Evolutionary conservation across 495 filamentous ascomycete genomes (phyloP), one percentile per base, ranked within the genome.

Genomic region (Pyrenula aspistea): DNA sequence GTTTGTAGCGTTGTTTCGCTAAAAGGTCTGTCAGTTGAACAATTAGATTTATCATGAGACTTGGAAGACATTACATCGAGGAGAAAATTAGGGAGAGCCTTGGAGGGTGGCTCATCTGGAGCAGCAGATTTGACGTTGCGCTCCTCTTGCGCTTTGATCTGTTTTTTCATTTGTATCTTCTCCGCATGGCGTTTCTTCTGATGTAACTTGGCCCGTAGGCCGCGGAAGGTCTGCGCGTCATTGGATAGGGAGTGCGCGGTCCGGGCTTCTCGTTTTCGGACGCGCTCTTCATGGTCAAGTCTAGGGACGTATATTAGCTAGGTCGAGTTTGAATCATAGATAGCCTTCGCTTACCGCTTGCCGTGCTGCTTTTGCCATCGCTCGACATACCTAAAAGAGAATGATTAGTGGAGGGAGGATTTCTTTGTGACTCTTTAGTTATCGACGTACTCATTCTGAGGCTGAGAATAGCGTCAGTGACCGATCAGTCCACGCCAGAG

Each of bases 131-230:
- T 94, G 77, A 97, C 84, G 65, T 94, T 94, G 71, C 88, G 85
- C 77, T 96, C 88, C 69, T 98, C 93, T 74, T 92, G 87, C 57
- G 86, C 84, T 71, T 86, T 87, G 81, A 98, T 95, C 64, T 83
- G 77, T 82, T 98, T 96, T 72, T 88, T 87, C 88, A 98, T 92
- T 83, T 96, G 91, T 69, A 99, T 97, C 85, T 99, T 99, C 75
- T 97, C 88, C 65, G 86, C 81, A 73, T 91, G 89, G 48, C 93
- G 81, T 81, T 93, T 87, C 78, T 96, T 87, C 69, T 89, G 86
- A 77, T 95, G 87, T 65, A 95, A 78, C 77, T 99, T 99, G 64
- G 93, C 93, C 59, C 89, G 78, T 62, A 96, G 80, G 60, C 94
- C 93, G 59, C 84, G 83, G 62, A 96, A 80, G 68, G 91, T 95